Conservation (phyloP, 345 rosid species). For the Eutrema yunnanense region DNA sequence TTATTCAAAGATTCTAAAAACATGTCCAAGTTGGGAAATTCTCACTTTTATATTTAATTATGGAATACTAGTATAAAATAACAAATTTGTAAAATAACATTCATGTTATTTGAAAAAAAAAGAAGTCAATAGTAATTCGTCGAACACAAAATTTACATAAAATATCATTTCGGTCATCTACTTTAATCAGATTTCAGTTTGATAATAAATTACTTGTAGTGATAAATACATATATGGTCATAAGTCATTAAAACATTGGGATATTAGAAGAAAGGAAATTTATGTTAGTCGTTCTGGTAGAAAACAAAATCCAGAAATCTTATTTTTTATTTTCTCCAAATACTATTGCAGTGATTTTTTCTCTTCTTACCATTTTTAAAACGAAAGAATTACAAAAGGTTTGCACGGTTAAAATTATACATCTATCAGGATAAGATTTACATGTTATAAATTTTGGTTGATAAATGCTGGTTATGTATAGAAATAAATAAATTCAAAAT, state of each 20-base stretch:
- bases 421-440: background rate
- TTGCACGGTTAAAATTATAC: background rate
- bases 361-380: background rate
- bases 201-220: background rate
- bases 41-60: background rate
- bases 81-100: background rate
- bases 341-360: background rate
- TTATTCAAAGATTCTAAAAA: background rate
- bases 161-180: background rate
- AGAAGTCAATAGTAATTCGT: background rate
- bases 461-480: background rate
- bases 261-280: background rate
- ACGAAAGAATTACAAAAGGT: background rate
- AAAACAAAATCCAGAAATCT: background rate
- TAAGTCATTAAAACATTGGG: background rate
- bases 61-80: background rate
- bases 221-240: background rate
- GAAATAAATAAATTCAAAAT: background rate
- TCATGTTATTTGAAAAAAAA: background rate
- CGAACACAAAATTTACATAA: background rate
- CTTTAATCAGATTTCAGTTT: background rate
- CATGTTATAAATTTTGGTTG: background rate
- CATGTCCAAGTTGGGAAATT: background rate
- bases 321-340: background rate
- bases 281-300: background rate